A percentile compares a stretch with the other conserved stretches of the same genome.
Conservation (phyloP, 345 rosid genomes). For the Melaleuca alternifolia region DNA sequence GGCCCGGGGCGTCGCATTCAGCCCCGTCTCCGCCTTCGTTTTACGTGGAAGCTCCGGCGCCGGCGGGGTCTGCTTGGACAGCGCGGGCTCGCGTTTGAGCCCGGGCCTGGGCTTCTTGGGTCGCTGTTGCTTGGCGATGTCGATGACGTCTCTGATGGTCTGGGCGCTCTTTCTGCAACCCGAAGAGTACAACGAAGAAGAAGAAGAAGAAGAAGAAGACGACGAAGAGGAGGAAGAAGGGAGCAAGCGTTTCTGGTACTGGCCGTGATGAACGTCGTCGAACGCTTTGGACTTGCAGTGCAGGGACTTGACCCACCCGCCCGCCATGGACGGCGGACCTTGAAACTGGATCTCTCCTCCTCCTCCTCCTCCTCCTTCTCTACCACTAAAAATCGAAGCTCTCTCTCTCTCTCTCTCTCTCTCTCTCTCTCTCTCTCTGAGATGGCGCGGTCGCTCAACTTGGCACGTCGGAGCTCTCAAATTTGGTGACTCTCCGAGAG, state of each 20-base stretch:
- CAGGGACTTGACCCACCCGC: conserved; percentile 78
- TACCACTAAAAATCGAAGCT: neutral
- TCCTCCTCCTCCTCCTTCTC: neutral
- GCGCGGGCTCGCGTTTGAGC: neutral
- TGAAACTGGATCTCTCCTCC: neutral
- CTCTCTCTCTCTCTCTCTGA: neutral
- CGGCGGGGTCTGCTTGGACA: neutral
- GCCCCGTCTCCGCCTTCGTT: neutral
- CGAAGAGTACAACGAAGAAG: conserved; percentile 15
- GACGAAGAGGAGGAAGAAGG: neutral
- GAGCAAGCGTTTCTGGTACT: conserved; percentile 25
- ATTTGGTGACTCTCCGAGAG: neutral
- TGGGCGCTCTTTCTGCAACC: conserved; percentile 58
- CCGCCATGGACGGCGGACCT: conserved; percentile 34
- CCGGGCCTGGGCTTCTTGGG: neutral
- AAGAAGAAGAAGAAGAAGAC: neutral
- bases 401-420: neutral
- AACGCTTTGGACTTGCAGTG: conserved; percentile 87
- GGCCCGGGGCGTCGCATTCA: neutral
- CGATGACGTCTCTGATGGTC: conserved; percentile 68
- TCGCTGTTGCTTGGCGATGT: conserved; percentile 15
- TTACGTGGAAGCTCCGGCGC: neutral
- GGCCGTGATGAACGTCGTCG: conserved; percentile 60
- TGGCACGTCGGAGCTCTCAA: neutral
- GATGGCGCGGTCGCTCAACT: no score